phyloP scores from a whole-genome alignment of 495 filamentous ascomycete genomes.

The Trichocladium uniseriatum region DNA sequence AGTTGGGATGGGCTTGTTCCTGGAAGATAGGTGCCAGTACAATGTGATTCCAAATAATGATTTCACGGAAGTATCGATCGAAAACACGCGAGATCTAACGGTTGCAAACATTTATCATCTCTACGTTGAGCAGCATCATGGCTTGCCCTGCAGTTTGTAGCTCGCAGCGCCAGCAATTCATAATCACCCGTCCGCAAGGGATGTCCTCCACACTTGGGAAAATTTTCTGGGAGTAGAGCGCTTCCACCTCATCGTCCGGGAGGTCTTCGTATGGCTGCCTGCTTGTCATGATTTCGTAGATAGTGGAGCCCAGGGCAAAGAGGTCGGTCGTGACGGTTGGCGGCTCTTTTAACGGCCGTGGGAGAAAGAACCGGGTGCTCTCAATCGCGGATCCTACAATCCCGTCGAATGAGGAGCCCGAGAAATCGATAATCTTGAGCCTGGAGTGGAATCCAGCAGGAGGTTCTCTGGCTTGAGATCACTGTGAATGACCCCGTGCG shows the following conservation, averaged over 20 bases:
- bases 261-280: slow-evolving; percentile 1
- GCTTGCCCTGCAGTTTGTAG: background rate
- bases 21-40: too few species aligned
- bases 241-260: background rate
- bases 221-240: background rate
- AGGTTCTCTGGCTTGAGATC: slow-evolving; percentile 1
- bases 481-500: background rate
- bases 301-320: background rate
- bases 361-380: slow-evolving; percentile 1
- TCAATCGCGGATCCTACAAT: background rate
- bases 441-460: background rate
- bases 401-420: background rate
- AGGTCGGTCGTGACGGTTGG: background rate
- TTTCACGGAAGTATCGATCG: too few species aligned
- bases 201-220: background rate
- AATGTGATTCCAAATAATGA: too few species aligned
- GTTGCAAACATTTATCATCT: background rate
- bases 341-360: background rate
- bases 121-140: background rate
- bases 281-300: slow-evolving; percentile 1
- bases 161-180: slow-evolving; percentile 1
- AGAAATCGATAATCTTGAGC: slow-evolving; percentile 1
- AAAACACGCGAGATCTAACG: background rate
- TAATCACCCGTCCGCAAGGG: background rate
- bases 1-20: too few species aligned